phyloP scores from a whole-genome alignment of 495 filamentous ascomycete genomes.

The Xylaria flabelliformis region DNA sequence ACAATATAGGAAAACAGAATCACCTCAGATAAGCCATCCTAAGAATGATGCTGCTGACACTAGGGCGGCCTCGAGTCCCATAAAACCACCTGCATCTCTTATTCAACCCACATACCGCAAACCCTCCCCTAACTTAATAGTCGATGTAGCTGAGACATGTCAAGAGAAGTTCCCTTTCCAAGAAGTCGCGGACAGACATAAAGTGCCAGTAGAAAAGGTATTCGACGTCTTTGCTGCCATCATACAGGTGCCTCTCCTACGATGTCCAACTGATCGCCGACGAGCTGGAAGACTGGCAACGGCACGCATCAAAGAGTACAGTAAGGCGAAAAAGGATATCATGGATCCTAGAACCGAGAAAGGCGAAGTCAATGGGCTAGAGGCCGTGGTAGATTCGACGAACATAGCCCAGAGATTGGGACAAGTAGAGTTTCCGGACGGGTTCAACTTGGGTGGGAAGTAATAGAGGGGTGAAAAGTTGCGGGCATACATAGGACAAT shows the following conservation, averaged over 20 bases:
- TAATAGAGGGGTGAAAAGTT: not conserved
- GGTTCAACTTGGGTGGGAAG: slow-evolving; percentile 25
- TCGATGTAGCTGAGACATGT: slow-evolving; percentile 57
- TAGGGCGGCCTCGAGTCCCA: slow-evolving; percentile 20
- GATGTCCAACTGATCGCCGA: slow-evolving; percentile 51
- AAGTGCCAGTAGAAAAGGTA: slow-evolving; percentile 49
- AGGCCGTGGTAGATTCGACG: slow-evolving; percentile 20
- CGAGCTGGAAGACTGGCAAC: slow-evolving; percentile 41
- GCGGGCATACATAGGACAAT: not conserved
- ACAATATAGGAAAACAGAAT: slow-evolving; percentile 30
- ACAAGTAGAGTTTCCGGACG: slow-evolving; percentile 35
- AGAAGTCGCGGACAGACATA: slow-evolving; percentile 52
- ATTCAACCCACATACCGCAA: slow-evolving; percentile 44
- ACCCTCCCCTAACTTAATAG: slow-evolving; percentile 46
- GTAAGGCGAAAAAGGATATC: slow-evolving; percentile 40
- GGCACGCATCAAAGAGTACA: slow-evolving; percentile 43
- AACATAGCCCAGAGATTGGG: slow-evolving; percentile 38
- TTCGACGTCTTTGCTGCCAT: slow-evolving; percentile 52
- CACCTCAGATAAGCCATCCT: slow-evolving; percentile 22
- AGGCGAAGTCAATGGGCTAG: slow-evolving; percentile 11
- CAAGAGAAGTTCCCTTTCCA: slow-evolving; percentile 53
- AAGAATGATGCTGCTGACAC: not conserved
- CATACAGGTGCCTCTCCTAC: slow-evolving; percentile 53
- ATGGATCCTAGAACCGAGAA: slow-evolving; percentile 22
- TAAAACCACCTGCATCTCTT: slow-evolving; percentile 35